Evolutionary conservation across 129 eudicot genomes (phyloP).

Genomic region (Arctium lappa): DNA sequence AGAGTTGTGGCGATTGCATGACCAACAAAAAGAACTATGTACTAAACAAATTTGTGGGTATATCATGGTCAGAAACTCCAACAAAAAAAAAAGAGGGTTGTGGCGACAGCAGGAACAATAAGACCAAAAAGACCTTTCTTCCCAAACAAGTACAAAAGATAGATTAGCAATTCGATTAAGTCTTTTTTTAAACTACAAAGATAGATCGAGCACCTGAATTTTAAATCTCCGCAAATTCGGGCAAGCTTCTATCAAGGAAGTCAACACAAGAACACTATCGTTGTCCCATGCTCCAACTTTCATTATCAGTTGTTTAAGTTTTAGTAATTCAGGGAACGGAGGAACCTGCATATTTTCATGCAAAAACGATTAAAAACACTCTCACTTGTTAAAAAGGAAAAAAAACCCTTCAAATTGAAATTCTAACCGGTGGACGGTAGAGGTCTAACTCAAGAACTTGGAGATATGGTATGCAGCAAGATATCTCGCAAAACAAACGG

Average conservation of each 20-base stretch:
- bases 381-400: neutral
- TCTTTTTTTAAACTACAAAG: neutral
- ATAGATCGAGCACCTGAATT: conserved; percentile 34
- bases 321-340: conserved; percentile 30
- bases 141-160: no score
- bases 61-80: no score
- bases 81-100: no score
- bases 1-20: no score
- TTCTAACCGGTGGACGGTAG: conserved; percentile 30
- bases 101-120: no score
- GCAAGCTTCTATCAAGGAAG: conserved; percentile 33
- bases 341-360: conserved; percentile 28
- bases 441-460: conserved; percentile 34
- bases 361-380: neutral
- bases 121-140: no score
- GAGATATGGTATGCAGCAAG: conserved; percentile 23
- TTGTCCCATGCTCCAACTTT: conserved; percentile 43
- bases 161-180: neutral
- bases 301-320: conserved; percentile 33
- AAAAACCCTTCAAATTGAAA: neutral
- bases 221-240: conserved; percentile 37
- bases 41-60: no score
- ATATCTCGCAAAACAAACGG: no score
- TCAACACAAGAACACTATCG: conserved; percentile 33
- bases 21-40: no score